These are phyloP conservation scores for Ophidiomyces ophidiicola DNA, from an alignment of 2,329 filamentous ascomycete genomes.

Conservation along the genomic window DNA sequence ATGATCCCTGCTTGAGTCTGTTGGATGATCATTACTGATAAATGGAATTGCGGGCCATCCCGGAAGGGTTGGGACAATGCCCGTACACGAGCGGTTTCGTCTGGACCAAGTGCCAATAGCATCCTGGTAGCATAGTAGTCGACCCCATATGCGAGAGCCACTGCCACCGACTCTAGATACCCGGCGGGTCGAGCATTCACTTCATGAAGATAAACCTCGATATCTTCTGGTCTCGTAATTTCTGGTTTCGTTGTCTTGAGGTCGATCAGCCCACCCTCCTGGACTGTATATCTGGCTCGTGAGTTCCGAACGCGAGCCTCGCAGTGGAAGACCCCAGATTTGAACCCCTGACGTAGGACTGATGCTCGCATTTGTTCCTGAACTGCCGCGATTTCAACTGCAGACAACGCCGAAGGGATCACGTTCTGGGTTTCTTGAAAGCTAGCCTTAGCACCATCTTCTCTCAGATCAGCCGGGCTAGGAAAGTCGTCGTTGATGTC, in stretches of 20 bases:
- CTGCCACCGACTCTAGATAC: slow-evolving; percentile 7
- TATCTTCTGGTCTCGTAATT: too few species aligned
- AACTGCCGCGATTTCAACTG: background rate
- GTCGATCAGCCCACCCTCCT: too few species aligned
- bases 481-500: slow-evolving; percentile 33
- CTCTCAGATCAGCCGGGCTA: slow-evolving; percentile 18
- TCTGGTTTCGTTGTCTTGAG: too few species aligned
- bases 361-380: background rate
- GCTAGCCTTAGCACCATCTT: background rate
- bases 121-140: slow-evolving; percentile 2
- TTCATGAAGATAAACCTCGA: background rate
- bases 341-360: background rate
- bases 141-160: slow-evolving; percentile 2
- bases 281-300: too few species aligned
- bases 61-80: slow-evolving; percentile 18
- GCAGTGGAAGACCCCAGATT: slow-evolving; percentile 5
- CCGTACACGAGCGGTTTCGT: slow-evolving; percentile 7
- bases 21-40: slow-evolving; percentile 7
- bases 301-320: slow-evolving; percentile 7
- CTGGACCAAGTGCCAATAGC: background rate
- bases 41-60: slow-evolving; percentile 13
- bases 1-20: slow-evolving; percentile 11
- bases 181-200: slow-evolving; percentile 14
- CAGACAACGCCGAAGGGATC: background rate
- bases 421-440: background rate